Percentiles rank a stretch among this genome's conserved stretches.
Evolutionary conservation across 495 filamentous ascomycete genomes (phyloP).

Genomic region (Aspergillus heteromorphus): DNA sequence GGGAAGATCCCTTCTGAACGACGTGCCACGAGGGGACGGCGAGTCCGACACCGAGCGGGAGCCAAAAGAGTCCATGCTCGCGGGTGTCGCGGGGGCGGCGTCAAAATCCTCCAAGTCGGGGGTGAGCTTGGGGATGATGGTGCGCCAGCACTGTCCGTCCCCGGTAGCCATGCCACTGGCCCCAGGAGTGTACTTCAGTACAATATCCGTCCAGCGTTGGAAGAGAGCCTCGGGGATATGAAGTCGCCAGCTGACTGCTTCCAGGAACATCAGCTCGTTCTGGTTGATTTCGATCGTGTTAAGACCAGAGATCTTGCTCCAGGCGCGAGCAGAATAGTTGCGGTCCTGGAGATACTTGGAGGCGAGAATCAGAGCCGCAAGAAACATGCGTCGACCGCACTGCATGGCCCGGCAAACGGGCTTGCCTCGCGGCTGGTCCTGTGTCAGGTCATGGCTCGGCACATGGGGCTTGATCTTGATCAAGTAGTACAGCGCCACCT

Average conservation of each 20-base stretch:
- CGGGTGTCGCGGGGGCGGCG: conserved; percentile 28
- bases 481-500: conserved; percentile 94
- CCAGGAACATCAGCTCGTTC: conserved; percentile 90
- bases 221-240: conserved; percentile 86
- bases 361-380: conserved; percentile 85
- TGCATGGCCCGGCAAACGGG: conserved; percentile 76
- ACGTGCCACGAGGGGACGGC: conserved; percentile 30
- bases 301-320: conserved; percentile 96
- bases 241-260: conserved; percentile 87
- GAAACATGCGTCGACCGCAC: conserved; percentile 96
- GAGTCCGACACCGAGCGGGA: conserved; percentile 24
- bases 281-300: conserved; percentile 89
- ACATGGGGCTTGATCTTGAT: conserved; percentile 90
- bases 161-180: conserved; percentile 25
- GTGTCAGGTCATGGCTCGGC: conserved; percentile 75
- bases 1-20: conserved; percentile 7
- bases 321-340: conserved; percentile 93
- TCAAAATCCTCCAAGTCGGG: conserved; percentile 53
- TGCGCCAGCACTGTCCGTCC: conserved; percentile 60
- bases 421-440: conserved; percentile 76
- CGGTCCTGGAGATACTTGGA: conserved; percentile 98
- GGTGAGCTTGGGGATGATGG: conserved; percentile 69
- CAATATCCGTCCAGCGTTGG: conserved; percentile 86
- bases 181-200: conserved; percentile 73
- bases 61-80: conserved; percentile 28